These are phyloP conservation scores for Scheffersomyces lignosus DNA, from an alignment of 805 yeast species.

Conservation along the genomic window DNA sequence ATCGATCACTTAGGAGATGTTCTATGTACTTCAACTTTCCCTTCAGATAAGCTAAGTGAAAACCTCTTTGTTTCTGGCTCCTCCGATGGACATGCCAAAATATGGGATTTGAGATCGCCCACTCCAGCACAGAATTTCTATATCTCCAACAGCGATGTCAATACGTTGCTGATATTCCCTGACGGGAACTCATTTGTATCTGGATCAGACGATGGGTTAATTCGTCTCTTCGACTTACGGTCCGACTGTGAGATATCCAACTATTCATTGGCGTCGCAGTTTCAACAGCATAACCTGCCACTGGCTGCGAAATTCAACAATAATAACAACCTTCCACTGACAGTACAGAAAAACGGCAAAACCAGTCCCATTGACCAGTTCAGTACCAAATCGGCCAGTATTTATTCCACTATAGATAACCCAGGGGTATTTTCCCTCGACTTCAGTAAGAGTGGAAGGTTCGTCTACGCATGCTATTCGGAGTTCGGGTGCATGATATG, in stretches of 20 bases:
- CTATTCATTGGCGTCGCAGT: constrained; percentile 35
- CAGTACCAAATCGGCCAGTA: constrained; percentile 7
- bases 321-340: constrained; percentile 5
- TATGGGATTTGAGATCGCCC: constrained; percentile 26
- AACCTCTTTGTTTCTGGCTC: constrained; percentile 59
- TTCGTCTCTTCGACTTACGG: constrained; percentile 72
- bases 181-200: constrained; percentile 68
- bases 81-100: constrained; percentile 63
- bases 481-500: constrained; percentile 75
- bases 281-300: constrained; percentile 1
- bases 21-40: constrained; percentile 39
- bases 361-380: constrained; percentile 11
- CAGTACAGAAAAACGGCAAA: not conserved
- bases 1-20: constrained; percentile 75
- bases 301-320: constrained; percentile 5
- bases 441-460: constrained; percentile 71
- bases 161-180: constrained; percentile 59
- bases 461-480: constrained; percentile 72
- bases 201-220: constrained; percentile 78
- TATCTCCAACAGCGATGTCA: constrained; percentile 65
- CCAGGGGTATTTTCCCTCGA: constrained; percentile 76
- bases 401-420: constrained; percentile 43
- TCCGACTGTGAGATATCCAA: constrained; percentile 66
- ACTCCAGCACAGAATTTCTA: constrained; percentile 50
- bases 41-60: constrained; percentile 14